phyloP scores from a whole-genome alignment of 1,284 basidiomycete species.

The Coniferiporia weirii region DNA sequence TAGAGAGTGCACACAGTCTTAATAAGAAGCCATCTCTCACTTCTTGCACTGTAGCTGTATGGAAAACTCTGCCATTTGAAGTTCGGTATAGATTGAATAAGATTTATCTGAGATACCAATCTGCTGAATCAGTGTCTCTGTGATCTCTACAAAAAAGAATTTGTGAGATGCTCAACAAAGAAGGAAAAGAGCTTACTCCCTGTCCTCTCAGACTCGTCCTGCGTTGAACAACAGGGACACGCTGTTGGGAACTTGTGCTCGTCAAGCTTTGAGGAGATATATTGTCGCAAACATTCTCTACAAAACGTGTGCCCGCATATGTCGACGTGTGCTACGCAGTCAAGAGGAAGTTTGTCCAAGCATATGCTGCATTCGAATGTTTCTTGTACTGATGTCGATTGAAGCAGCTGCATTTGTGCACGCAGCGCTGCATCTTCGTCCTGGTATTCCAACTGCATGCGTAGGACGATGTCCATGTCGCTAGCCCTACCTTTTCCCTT shows the following conservation, averaged over 20 bases:
- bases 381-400: conserved; percentile 24
- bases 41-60: conserved; percentile 47
- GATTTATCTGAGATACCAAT: conserved; percentile 47
- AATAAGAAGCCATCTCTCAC: conserved; percentile 25
- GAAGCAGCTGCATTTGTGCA: conserved; percentile 32
- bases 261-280: conserved; percentile 42
- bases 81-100: conserved; percentile 44
- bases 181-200: conserved; percentile 31
- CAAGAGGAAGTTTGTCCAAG: conserved; percentile 43
- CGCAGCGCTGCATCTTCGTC: conserved; percentile 39
- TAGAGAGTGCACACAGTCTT: background rate
- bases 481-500: conserved; percentile 13
- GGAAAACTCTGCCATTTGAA: conserved; percentile 49
- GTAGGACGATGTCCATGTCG: conserved; percentile 28
- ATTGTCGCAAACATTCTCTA: conserved; percentile 43
- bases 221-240: conserved; percentile 50
- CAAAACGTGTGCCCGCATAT: conserved; percentile 54
- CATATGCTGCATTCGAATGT: conserved; percentile 55
- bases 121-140: conserved; percentile 36
- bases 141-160: conserved; percentile 33
- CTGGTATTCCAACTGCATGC: conserved; percentile 41
- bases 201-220: conserved; percentile 7
- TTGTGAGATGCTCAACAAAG: background rate
- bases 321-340: conserved; percentile 40
- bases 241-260: conserved; percentile 55